A percentile compares a stretch with the other conserved stretches of the same genome.
These are phyloP conservation scores for Penicillium salamii DNA, from an alignment of 495 filamentous ascomycete species.

Conservation along the genomic window DNA sequence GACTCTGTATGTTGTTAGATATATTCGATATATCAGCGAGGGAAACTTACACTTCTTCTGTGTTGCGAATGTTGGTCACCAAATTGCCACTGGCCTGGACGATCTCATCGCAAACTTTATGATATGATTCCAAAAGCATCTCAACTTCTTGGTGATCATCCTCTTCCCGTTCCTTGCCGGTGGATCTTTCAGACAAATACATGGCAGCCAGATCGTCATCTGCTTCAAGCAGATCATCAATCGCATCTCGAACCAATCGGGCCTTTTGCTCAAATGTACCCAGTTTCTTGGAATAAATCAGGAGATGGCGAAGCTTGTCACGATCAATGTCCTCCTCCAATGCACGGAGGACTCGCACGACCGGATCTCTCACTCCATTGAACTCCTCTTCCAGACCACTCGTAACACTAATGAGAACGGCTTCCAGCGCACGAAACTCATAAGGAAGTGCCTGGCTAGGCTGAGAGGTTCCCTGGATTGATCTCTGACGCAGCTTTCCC, in stretches of 20 bases:
- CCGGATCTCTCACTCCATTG: constrained; percentile 85
- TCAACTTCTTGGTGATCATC: constrained; percentile 96
- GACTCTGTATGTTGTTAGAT: constrained; percentile 55
- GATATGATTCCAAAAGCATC: constrained; percentile 93
- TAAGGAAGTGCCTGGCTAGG: constrained; percentile 56
- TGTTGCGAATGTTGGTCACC: constrained; percentile 94
- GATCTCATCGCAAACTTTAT: constrained; percentile 97
- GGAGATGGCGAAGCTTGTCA: constrained; percentile 83
- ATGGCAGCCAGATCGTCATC: constrained; percentile 94
- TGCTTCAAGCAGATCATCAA: constrained; percentile 94
- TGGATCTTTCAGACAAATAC: constrained; percentile 86
- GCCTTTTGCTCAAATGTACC: constrained; percentile 98
- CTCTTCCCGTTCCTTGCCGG: constrained; percentile 69
- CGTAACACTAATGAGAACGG: constrained; percentile 63
- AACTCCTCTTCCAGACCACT: constrained; percentile 89
- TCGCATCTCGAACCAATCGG: constrained; percentile 87
- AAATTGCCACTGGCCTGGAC: constrained; percentile 91
- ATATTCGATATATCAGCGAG: no score
- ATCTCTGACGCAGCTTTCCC: constrained; percentile 59
- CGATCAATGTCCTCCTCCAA: constrained; percentile 96
- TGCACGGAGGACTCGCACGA: constrained; percentile 81
- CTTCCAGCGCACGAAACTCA: constrained; percentile 59
- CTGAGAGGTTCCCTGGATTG: constrained; percentile 36
- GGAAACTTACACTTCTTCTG: constrained; percentile 85
- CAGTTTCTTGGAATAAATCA: constrained; percentile 91